phyloP scores from a whole-genome alignment of 2,329 filamentous ascomycete species.

The Paracorniculantispora psalliotae region DNA sequence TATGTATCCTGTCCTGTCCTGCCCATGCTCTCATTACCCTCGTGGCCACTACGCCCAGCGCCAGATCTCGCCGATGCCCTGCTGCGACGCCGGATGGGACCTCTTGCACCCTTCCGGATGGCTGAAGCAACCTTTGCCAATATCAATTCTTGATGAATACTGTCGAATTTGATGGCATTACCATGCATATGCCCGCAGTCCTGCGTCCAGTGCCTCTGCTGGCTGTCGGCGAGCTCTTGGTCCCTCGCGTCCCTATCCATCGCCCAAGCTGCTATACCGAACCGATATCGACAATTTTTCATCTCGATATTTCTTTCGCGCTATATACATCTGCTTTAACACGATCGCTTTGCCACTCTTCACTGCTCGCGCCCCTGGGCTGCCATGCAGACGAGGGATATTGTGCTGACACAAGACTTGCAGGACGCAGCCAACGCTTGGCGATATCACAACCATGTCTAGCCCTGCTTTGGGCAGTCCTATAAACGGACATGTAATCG shows the following conservation, averaged over 20 bases:
- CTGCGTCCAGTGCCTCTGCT: not conserved
- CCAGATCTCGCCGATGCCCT: constrained; percentile 10
- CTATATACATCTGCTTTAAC: not conserved
- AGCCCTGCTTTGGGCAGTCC: constrained; percentile 56
- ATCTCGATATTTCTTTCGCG: constrained; percentile 7
- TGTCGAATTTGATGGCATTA: not conserved
- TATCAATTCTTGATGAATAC: constrained; percentile 6
- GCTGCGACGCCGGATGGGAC: not conserved
- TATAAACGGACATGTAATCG: constrained; percentile 62
- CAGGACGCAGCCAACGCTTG: constrained; percentile 46
- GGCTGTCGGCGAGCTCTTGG: not conserved
- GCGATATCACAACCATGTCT: constrained; percentile 59
- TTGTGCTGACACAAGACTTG: constrained; percentile 33
- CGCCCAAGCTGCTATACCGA: not conserved
- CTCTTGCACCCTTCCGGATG: not conserved
- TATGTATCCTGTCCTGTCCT: constrained; percentile 35
- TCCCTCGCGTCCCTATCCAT: not conserved
- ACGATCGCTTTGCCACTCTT: not conserved
- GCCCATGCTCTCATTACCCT: constrained; percentile 17
- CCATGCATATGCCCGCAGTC: not conserved
- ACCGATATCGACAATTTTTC: constrained; percentile 1
- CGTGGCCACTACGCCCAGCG: constrained; percentile 25
- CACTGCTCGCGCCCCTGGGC: not conserved
- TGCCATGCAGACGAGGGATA: constrained; percentile 15
- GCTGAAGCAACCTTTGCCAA: not conserved